phyloP scores from a whole-genome alignment of 192 early-diverging fungal genomes.

The Entomortierella lignicola region DNA sequence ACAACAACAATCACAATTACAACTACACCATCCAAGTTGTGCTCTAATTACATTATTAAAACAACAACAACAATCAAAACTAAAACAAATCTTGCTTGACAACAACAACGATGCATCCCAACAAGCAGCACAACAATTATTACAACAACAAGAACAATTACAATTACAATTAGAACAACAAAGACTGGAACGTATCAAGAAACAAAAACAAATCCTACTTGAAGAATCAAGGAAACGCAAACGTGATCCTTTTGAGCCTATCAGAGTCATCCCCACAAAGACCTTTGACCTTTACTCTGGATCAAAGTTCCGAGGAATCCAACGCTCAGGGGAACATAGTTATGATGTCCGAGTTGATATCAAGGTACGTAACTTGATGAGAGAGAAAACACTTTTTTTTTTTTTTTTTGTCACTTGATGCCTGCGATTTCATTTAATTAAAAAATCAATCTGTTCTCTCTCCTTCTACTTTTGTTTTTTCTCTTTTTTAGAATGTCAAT shows the following conservation, averaged over 20 bases:
- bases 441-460: neutral
- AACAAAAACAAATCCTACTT: no score
- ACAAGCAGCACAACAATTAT: neutral
- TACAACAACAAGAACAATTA: neutral
- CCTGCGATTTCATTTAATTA: neutral
- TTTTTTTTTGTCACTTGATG: neutral
- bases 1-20: neutral
- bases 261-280: slow-evolving; percentile 32
- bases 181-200: no score
- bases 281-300: slow-evolving; percentile 69
- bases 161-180: neutral
- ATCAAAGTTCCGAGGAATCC: slow-evolving; percentile 72
- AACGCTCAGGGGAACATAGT: slow-evolving; percentile 67
- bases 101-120: no score
- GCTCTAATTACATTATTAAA: neutral
- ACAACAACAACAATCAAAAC: slow-evolving; percentile 13
- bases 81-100: no score
- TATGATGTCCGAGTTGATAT: slow-evolving; percentile 80
- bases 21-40: neutral
- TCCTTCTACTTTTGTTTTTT: neutral
- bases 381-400: neutral
- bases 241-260: slow-evolving; percentile 18
- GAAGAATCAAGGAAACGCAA: neutral
- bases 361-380: slow-evolving; percentile 67
- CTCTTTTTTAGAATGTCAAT: slow-evolving; percentile 70